A percentile compares a stretch with the other conserved stretches of the same genome.
Evolutionary conservation across 106 monocot species (phyloP).

Genomic region (Dactylorhiza incarnata): DNA sequence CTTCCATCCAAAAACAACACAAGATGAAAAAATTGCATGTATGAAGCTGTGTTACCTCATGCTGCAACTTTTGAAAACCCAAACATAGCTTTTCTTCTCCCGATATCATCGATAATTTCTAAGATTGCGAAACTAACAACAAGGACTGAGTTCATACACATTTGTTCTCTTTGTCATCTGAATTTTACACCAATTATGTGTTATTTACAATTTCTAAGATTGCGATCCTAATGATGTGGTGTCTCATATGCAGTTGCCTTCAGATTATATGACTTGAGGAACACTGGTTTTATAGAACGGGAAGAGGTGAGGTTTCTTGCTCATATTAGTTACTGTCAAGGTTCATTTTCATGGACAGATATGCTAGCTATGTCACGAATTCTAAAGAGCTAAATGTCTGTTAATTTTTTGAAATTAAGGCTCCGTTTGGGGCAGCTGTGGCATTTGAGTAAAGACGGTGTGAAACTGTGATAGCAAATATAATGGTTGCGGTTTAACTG

Average conservation of each 20-base stretch:
- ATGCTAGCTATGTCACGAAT: not conserved
- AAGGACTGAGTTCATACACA: not conserved
- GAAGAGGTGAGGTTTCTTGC: slow-evolving; percentile 36
- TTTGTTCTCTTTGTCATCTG: not conserved
- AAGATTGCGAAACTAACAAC: not conserved
- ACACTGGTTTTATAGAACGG: slow-evolving; percentile 60
- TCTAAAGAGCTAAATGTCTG: not conserved
- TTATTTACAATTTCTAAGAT: too few species aligned
- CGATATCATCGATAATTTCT: not conserved
- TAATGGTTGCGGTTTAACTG: not conserved
- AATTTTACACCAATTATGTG: too few species aligned
- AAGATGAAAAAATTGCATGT: slow-evolving; percentile 65
- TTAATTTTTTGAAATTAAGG: too few species aligned
- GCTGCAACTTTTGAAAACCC: not conserved
- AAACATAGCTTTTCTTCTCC: not conserved
- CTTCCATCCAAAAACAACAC: slow-evolving; percentile 70
- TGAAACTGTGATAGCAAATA: not conserved
- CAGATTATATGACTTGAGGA: slow-evolving; percentile 52
- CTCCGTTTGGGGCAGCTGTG: not conserved
- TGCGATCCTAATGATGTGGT: not conserved
- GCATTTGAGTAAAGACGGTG: not conserved
- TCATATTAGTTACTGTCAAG: not conserved
- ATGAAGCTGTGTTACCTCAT: slow-evolving; percentile 7
- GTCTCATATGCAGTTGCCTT: slow-evolving; percentile 47
- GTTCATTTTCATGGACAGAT: not conserved